Evolutionary conservation across 495 filamentous ascomycete species (phyloP), one percentile per base, ranked within the genome.

Genomic region (Trichoderma asperelloides): DNA sequence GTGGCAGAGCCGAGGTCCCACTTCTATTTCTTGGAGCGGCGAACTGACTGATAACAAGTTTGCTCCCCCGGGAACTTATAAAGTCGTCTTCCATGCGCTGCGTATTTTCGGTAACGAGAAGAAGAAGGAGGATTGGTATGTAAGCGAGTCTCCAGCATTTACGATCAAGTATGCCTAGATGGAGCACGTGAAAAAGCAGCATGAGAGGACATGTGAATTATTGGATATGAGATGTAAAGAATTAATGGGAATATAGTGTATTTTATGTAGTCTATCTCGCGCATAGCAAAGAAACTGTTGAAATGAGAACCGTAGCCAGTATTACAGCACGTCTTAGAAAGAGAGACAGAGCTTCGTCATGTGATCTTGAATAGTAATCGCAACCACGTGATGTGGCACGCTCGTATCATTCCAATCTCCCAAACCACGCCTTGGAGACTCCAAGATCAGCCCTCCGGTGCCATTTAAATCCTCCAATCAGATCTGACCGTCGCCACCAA

Each of bases 21-120:
- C 70, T 18, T 65, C 69, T 16, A 18, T 68, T 8, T 64, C 16
- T 33, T 85, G 80, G 78, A 76, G 77, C n/a, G 82, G 82, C 18
- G 68, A 69, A 18, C 69, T 84, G 3, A 74, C 71, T 0, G 72
- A 82, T 43, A 80, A 81, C 25, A 74, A 67, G 2, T 78, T 76
- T 33, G 78, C 78, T 18, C 71, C 76, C 23, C 72, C 76, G n/a
- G 82, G 81, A 23, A 57, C 69, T 16, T 85, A 85, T 72, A 78
- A 77, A 70, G 71, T 81, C 33, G 74, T 68, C 3, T 71, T 82
- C 57, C 75, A 75, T 70, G 80, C 79, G 37, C 70, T 83, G 67
- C 74, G 73, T 62, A 77, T 83, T 62, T 80, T 78, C 47, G 80
- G 80, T 0, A 70, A 83, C 43, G 67, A 69, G 16, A 60, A 69